Evolutionary conservation across 352 stramenopile species (phyloP).

Genomic region (Pythium sukuiense): DNA sequence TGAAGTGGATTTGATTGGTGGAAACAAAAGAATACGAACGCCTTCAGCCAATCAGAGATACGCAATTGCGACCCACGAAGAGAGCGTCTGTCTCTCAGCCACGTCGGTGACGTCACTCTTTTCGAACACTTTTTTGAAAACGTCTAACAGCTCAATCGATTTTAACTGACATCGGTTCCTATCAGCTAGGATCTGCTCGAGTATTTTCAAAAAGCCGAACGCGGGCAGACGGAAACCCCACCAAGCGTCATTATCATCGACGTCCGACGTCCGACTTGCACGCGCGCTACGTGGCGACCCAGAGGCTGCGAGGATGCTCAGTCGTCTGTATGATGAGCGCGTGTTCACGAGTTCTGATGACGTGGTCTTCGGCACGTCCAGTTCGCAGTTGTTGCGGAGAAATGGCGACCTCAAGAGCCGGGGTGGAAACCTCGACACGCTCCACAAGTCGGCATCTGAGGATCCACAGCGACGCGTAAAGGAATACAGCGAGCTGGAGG

Average conservation of each 20-base stretch:
- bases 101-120: conserved; percentile 3
- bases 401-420: background rate
- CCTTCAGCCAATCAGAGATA: background rate
- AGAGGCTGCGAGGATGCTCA: conserved; percentile 36
- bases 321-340: conserved; percentile 55
- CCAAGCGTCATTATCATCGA: background rate
- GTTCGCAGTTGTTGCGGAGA: conserved; percentile 16
- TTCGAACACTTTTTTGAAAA: background rate
- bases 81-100: conserved; percentile 1
- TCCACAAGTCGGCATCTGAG: background rate
- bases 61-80: background rate
- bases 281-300: background rate
- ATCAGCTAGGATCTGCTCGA: background rate
- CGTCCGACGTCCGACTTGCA: background rate
- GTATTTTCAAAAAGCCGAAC: background rate
- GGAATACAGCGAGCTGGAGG: background rate
- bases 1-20: background rate
- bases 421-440: background rate
- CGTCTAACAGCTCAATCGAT: background rate
- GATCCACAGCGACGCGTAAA: background rate
- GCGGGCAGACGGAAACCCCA: background rate
- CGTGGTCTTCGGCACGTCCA: conserved; percentile 41
- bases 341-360: conserved; percentile 68
- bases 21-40: background rate
- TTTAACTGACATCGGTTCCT: background rate